These are phyloP conservation scores for Udeniomyces megalosporus DNA, from an alignment of 768 basidiomycete genomes.

Conservation along the genomic window DNA sequence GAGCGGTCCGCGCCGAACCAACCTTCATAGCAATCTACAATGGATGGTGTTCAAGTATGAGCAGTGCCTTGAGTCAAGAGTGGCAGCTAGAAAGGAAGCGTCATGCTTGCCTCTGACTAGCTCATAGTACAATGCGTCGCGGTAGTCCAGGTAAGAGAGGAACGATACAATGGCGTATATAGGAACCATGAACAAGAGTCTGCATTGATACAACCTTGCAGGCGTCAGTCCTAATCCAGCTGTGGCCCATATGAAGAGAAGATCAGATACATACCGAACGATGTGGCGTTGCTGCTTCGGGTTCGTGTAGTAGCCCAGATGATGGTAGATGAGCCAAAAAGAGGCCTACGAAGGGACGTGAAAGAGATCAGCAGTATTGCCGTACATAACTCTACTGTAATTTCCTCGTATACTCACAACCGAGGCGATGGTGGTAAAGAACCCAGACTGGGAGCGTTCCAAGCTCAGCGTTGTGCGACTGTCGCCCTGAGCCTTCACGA, in stretches of 20 bases:
- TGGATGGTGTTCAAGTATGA: too few relatives aligned
- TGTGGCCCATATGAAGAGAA: too few relatives aligned
- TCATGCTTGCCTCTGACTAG: constrained; percentile 43
- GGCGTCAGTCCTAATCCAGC: too few relatives aligned
- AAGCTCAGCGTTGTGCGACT: too few relatives aligned
- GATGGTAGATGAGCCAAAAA: constrained; percentile 57
- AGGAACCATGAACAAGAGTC: constrained; percentile 62
- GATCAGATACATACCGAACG: not conserved
- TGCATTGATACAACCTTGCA: too few relatives aligned
- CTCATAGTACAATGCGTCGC: constrained; percentile 51
- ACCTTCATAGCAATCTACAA: constrained; percentile 8
- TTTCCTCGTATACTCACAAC: too few relatives aligned
- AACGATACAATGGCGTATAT: constrained; percentile 54
- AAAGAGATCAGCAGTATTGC: too few relatives aligned
- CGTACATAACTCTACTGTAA: too few relatives aligned
- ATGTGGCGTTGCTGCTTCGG: constrained; percentile 13
- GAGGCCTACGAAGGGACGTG: too few relatives aligned
- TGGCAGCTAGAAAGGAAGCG: not conserved
- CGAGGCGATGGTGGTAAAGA: constrained; percentile 43
- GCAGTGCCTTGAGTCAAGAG: not conserved
- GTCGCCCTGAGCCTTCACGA: too few relatives aligned
- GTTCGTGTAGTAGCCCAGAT: constrained; percentile 52
- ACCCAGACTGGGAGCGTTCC: constrained; percentile 35
- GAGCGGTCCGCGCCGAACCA: not conserved
- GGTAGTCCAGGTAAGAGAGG: constrained; percentile 57